Base-by-base conservation (phyloP, 495 filamentous ascomycete genomes). In the Aspergillus hancockii region DNA sequence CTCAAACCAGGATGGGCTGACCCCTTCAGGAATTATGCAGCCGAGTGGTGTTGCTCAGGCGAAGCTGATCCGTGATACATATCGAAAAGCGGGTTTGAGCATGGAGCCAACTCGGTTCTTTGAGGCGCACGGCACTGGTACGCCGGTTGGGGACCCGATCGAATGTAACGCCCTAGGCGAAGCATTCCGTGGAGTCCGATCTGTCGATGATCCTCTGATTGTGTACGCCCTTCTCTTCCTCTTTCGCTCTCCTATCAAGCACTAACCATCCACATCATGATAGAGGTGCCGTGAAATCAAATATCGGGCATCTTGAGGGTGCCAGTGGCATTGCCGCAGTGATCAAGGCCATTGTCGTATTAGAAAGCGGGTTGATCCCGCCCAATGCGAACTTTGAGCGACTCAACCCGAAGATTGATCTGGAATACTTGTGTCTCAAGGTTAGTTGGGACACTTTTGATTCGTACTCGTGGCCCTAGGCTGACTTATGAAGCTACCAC, bases 321-420 rank as follows among this genome's bases (percentile, higher is more conserved):
- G 79, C 78, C 23, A 80, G 78, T 60, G 85, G 86, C 32, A 74
- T 89, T 28, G 77, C 81, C 8, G 81, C 79, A 9, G 60, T 89
- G 9, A 84, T 89, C 55, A 89, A 89, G 63, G 75, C 79, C 0
- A 75, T 79, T 10, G 61, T 87, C 56, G 82, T 84, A 69, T 70
- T 89, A 31, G 84, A 89, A 50, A 79, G 78, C 59, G 80, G 75
- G 13, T 25, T 65, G 6, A 62, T 76, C 14, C 70, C 73, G 16
- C 67, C 73, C 16, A 67, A 75, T 32, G 67, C 71, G 10, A 68
- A 77, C 25, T 79, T 77, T 53, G 63, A 63, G 53, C 69, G 62
- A 9, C 58, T 68, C 0, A 78, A 78, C 38, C 67, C 73, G 0
- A 65, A 69, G 54, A 74, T 76, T 52, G 63, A 70, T 10, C 70